Base-by-base conservation (phyloP, 176 grass and related monocot genomes). In the Cocos nucifera region DNA sequence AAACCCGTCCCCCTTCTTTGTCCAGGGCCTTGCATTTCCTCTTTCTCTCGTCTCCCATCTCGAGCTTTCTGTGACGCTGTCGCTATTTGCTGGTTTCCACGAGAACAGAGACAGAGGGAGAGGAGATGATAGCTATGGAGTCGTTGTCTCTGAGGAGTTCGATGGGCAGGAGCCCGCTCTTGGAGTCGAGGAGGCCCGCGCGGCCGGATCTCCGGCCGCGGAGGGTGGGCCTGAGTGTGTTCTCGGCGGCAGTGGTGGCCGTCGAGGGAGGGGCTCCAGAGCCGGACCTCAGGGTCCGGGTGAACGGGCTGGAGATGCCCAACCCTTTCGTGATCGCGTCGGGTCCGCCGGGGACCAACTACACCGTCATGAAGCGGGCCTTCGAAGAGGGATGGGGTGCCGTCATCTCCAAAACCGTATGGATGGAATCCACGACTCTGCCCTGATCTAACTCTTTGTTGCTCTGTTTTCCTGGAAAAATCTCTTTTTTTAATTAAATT, bases 261-360 rank as follows among this genome's bases (percentile, higher is more conserved):
- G 29, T 53, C 7, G 60, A 78, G 2, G 67, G 69, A 49, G 61
- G 39, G 29, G 21, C 53, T n/a, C 56, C 61, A 19, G 92, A 96
- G 67, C 91, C 91, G 16, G 91, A 90, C 69, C 75, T 90, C 18
- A 87, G 83, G 21, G 83, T 90, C 61, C 76, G 70, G 71, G 91
- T 98, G 66, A 98, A 98, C 78, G 93, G 93, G 22, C 69, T 98
- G 76, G 70, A 83, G 73, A 83, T 98, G 93, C 87, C 87, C 28
- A 98, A 98, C 53, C 93, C 93, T 53, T 97, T 97, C 77, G 93
- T 97, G 66, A 97, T 98, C 78, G 93, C 87, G 48, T 98, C 93
- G 55, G 93, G 87, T 1, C 93, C 93, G 12, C 93, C 93, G 4
- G 87, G 93, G 35, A 98, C 93, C 78, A 98, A 98, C 59, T 92